Base-by-base conservation (phyloP, 257 asterid species). In the Solanum virginianum region DNA sequence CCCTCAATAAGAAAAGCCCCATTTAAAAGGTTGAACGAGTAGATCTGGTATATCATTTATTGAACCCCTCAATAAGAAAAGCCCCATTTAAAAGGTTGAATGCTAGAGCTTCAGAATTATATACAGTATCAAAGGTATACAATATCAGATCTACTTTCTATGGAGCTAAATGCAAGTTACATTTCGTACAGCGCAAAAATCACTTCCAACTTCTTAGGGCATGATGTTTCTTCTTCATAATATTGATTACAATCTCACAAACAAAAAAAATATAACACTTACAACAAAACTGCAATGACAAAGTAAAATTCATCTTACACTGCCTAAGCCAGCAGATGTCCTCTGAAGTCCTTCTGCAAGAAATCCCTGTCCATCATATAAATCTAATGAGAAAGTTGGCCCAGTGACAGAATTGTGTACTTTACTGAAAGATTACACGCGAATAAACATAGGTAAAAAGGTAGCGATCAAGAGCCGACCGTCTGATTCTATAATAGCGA, bases 271-370 rank as follows among this genome's bases (percentile, higher is more conserved):
- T 15, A 47, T 20, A 47, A 65, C 80, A 83, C 80, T 49, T 5
- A 57, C 54, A 70, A 62, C 13, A 36, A 59, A 59, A 22, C 54
- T 22, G 57, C 10, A 79, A 62, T 29, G 60, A 86, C 56, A 72
- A 49, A 16, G 45, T 24, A 45, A 51, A 83, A 56, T 14, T 24
- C 87, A 85, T 89, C 97, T 84, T 92, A 96, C 99, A 91, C 99
- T 97, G 90, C 99, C 99, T 86, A 97, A 87, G 86, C 99, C 98
- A 89, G 99, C 99, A 65, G 99, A 88, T 55, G 99, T 97, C 96
- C 91, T 91, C 93, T 92, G 93, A 92, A 95, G 88, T 85, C 99
- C 98, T 91, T 96, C 94, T 84, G 98, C 98, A 69, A 96, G 97
- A 93, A 96, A 96, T 51, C 98, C 98, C 99, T 95, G 95, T 84